A percentile compares a stretch with the other conserved stretches of the same genome.
These are phyloP conservation scores for Cyathus striatus DNA, from an alignment of 768 basidiomycete genomes.

Conservation along the genomic window DNA sequence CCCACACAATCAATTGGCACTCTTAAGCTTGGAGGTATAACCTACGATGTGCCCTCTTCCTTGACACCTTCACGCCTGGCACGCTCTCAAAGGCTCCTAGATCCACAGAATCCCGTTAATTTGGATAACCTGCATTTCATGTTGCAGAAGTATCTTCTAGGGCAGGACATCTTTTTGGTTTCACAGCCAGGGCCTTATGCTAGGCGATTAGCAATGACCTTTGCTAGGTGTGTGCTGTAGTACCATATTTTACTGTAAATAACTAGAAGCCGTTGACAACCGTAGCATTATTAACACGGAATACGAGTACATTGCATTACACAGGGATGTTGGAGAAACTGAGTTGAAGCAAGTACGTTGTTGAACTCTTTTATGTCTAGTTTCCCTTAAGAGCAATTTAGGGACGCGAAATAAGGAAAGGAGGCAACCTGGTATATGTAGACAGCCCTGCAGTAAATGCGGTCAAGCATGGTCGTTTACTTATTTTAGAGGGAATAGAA, in stretches of 20 bases:
- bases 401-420: conserved; percentile 58
- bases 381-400: conserved; percentile 6
- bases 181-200: conserved; percentile 69
- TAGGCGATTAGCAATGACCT: conserved; percentile 54
- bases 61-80: conserved; percentile 42
- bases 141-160: conserved; percentile 63
- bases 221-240: conserved; percentile 46
- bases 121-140: conserved; percentile 58
- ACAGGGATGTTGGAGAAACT: conserved; percentile 68
- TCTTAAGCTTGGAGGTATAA: conserved; percentile 51
- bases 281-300: conserved; percentile 56
- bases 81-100: conserved; percentile 38
- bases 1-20: conserved; percentile 41
- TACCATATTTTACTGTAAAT: background rate
- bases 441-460: conserved; percentile 65
- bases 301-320: conserved; percentile 64
- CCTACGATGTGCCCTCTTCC: conserved; percentile 49
- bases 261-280: conserved; percentile 1
- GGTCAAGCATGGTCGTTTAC: conserved; percentile 57
- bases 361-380: background rate
- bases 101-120: conserved; percentile 47
- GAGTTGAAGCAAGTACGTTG: conserved; percentile 58
- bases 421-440: conserved; percentile 61
- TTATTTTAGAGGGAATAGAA: conserved; percentile 68
- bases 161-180: conserved; percentile 63